These are phyloP conservation scores for Eucalyptus fibrosa DNA, from an alignment of 345 rosid species.

Conservation along the genomic window DNA sequence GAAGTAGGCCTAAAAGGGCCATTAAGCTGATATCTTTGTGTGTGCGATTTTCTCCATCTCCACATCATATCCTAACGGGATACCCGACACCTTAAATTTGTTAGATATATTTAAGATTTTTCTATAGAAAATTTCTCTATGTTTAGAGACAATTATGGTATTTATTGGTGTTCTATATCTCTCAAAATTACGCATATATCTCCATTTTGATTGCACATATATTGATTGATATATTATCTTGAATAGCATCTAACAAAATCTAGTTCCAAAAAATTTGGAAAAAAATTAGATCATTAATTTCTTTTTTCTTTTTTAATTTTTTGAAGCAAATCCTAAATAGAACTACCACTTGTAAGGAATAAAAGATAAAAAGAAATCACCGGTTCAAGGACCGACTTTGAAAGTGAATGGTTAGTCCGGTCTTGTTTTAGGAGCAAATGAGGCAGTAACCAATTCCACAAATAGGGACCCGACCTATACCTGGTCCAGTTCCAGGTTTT, in stretches of 20 bases:
- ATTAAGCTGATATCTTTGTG: background rate
- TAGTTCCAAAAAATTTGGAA: background rate
- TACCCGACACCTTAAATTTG: background rate
- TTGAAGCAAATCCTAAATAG: background rate
- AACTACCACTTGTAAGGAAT: background rate
- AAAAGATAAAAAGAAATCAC: too few relatives aligned
- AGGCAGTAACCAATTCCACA: too few relatives aligned
- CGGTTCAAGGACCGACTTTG: too few relatives aligned
- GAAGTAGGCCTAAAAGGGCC: background rate
- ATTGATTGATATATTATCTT: background rate
- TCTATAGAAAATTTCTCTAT: background rate
- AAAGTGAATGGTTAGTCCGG: fast-evolving
- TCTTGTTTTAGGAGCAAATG: fast-evolving
- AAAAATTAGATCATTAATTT: too few relatives aligned
- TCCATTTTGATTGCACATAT: background rate
- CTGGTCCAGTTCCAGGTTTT: background rate
- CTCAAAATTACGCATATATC: background rate
- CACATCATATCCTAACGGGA: background rate
- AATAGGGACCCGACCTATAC: background rate
- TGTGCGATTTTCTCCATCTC: background rate
- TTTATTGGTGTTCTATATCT: background rate
- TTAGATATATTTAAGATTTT: background rate
- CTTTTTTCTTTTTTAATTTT: too few relatives aligned
- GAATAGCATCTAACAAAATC: background rate
- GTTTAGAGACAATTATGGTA: background rate